Percentiles rank a stretch among this genome's conserved stretches.
Evolutionary conservation across 1,139 yeast species (phyloP).

Genomic region (Schwanniomyces etchellsii): DNA sequence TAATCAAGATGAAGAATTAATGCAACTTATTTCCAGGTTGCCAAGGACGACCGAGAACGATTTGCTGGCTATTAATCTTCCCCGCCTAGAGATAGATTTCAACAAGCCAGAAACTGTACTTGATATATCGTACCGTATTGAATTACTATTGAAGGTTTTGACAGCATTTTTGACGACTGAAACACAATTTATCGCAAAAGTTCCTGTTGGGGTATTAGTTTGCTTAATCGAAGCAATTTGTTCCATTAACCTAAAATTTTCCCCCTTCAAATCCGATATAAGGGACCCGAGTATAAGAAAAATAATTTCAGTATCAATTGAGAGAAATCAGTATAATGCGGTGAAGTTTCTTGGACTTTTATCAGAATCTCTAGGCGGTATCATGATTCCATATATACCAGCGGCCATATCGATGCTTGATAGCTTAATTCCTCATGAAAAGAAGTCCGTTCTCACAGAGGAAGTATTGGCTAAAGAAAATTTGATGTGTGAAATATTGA

Average conservation of each 20-base stretch:
- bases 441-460: slow-evolving; percentile 27
- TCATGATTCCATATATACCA: slow-evolving; percentile 43
- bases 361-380: slow-evolving; percentile 36
- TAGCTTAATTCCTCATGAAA: slow-evolving; percentile 45
- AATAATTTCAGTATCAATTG: slow-evolving; percentile 35
- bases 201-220: slow-evolving; percentile 56
- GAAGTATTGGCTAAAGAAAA: slow-evolving; percentile 27
- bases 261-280: slow-evolving; percentile 53
- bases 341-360: slow-evolving; percentile 35
- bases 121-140: slow-evolving; percentile 45
- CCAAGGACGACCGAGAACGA: slow-evolving; percentile 19
- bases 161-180: slow-evolving; percentile 38
- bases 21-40: slow-evolving; percentile 25
- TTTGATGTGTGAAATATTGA: slow-evolving; percentile 23
- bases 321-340: slow-evolving; percentile 39
- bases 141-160: slow-evolving; percentile 40
- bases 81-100: slow-evolving; percentile 51
- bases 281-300: slow-evolving; percentile 43
- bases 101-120: slow-evolving; percentile 47
- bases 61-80: slow-evolving; percentile 23
- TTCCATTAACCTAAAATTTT: slow-evolving; percentile 48
- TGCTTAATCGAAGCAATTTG: slow-evolving; percentile 45
- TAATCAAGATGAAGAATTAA: slow-evolving; percentile 46
- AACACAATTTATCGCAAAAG: slow-evolving; percentile 41
- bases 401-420: slow-evolving; percentile 49